A percentile compares a stretch with the other conserved stretches of the same genome.
Conservation (phyloP, 257 asterid genomes). For the Solanum corneliomulleri region DNA sequence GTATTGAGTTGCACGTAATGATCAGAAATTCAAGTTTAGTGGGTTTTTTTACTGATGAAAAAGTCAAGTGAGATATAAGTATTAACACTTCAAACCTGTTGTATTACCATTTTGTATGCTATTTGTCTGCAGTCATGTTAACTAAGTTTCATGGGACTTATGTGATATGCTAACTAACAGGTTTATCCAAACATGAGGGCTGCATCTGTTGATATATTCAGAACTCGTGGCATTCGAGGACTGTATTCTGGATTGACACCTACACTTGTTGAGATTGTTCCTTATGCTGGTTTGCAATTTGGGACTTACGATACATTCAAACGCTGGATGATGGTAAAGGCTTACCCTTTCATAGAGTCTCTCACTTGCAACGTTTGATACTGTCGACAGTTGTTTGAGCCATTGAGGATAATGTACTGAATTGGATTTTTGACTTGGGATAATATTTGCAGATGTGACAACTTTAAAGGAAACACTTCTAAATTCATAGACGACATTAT, state of each 20-base stretch:
- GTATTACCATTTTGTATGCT: neutral
- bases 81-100: neutral
- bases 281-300: conserved; percentile 91
- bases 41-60: neutral
- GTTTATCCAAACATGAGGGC: conserved; percentile 85
- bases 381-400: neutral
- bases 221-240: conserved; percentile 68
- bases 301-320: conserved; percentile 93
- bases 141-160: conserved; percentile 1
- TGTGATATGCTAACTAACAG: conserved; percentile 24
- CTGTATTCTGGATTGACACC: conserved; percentile 85
- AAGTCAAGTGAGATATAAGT: neutral
- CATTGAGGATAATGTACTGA: neutral
- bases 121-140: neutral
- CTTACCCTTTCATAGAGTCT: neutral
- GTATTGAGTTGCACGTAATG: neutral
- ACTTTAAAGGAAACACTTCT: neutral
- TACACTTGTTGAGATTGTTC: conserved; percentile 73
- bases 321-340: conserved; percentile 71
- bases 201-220: conserved; percentile 46
- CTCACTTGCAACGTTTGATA: neutral
- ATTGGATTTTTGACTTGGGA: neutral
- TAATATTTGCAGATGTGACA: neutral
- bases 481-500: neutral
- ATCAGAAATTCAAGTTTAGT: neutral